Conservation (phyloP, 176 grass and related monocot genomes). For the Cenchrus americanus region DNA sequence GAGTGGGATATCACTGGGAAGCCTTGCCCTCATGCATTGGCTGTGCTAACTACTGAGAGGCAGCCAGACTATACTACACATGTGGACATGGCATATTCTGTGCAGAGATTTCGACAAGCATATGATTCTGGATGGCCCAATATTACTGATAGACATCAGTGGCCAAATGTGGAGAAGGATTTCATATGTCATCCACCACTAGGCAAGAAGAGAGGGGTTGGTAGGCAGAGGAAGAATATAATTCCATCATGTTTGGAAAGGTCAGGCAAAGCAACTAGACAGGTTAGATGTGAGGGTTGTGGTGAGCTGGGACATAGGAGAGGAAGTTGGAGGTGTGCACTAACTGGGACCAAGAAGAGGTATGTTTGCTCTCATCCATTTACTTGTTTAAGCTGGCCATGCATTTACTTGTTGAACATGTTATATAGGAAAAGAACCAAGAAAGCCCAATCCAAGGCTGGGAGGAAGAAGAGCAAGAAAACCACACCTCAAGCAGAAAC, state of each 20-base stretch:
- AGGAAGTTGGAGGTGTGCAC: background rate
- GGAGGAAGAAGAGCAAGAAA: too few species aligned
- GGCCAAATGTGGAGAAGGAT: background rate
- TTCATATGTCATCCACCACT: background rate
- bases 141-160: background rate
- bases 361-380: too few species aligned
- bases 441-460: too few species aligned
- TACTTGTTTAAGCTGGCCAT: too few species aligned
- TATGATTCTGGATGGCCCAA: background rate
- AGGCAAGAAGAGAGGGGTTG: background rate
- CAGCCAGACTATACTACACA: background rate
- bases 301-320: background rate
- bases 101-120: background rate
- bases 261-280: background rate
- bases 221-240: background rate
- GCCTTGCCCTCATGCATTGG: background rate
- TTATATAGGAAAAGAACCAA: too few species aligned
- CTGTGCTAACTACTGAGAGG: background rate
- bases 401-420: too few species aligned
- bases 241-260: background rate
- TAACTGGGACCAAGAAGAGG: background rate
- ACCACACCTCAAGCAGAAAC: too few species aligned
- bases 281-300: background rate
- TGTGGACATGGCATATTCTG: background rate
- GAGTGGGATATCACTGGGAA: background rate